Evolutionary conservation across 768 basidiomycete genomes (phyloP).

Genomic region (Boletus edulis): DNA sequence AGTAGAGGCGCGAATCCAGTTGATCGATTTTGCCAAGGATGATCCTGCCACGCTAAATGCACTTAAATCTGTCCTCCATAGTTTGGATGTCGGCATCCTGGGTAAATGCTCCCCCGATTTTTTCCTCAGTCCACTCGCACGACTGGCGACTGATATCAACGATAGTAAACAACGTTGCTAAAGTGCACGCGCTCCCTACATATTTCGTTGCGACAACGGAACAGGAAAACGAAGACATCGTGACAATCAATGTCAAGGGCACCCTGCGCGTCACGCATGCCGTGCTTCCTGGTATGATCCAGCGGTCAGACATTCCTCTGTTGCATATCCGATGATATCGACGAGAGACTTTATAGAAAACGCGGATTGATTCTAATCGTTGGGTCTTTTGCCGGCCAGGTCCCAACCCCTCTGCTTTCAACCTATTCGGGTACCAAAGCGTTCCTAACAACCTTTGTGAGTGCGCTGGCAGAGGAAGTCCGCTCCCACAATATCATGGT

Average conservation of each 20-base stretch:
- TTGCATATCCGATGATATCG: not conserved
- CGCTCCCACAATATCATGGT: slow-evolving; percentile 71
- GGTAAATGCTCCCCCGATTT: slow-evolving; percentile 42
- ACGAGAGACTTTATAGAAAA: slow-evolving; percentile 44
- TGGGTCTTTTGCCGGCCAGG: slow-evolving; percentile 86
- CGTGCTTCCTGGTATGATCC: slow-evolving; percentile 81
- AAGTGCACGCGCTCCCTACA: slow-evolving; percentile 83
- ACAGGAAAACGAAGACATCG: slow-evolving; percentile 80
- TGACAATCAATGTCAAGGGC: slow-evolving; percentile 81
- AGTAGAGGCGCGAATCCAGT: slow-evolving; percentile 60
- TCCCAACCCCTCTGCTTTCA: slow-evolving; percentile 90
- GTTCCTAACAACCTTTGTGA: slow-evolving; percentile 82
- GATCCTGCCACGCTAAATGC: slow-evolving; percentile 53
- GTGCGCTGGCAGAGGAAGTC: slow-evolving; percentile 85
- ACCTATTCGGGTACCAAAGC: slow-evolving; percentile 93
- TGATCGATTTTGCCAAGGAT: slow-evolving; percentile 73
- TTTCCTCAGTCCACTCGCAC: not conserved
- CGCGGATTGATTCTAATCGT: slow-evolving; percentile 87
- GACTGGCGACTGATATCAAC: not conserved
- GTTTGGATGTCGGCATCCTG: slow-evolving; percentile 73
- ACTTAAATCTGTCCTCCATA: slow-evolving; percentile 46
- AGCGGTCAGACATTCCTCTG: slow-evolving; percentile 42
- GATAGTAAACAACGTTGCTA: slow-evolving; percentile 96
- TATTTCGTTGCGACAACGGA: slow-evolving; percentile 75
- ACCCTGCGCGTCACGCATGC: slow-evolving; percentile 78